Conservation (phyloP, 192 early-diverging fungal species). For the Funneliformis geosporum region DNA sequence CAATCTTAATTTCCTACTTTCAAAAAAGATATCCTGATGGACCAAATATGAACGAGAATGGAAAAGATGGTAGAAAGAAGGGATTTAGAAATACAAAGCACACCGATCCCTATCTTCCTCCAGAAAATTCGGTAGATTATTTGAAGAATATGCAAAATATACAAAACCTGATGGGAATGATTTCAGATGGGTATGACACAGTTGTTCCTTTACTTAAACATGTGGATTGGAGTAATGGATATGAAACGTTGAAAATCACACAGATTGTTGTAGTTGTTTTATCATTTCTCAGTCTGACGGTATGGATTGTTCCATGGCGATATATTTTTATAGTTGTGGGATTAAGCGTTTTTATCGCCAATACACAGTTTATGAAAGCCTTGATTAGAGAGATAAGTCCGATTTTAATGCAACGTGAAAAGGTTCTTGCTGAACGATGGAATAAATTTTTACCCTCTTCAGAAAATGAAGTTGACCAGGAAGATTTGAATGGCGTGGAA, state of each 20-base stretch:
- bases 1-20: slow-evolving; percentile 28
- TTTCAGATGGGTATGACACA: slow-evolving; percentile 53
- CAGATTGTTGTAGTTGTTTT: slow-evolving; percentile 43
- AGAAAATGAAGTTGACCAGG: neutral
- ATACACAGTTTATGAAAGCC: neutral
- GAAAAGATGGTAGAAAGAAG: slow-evolving; percentile 25
- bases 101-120: neutral
- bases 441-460: neutral
- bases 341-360: slow-evolving; percentile 12
- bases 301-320: slow-evolving; percentile 54
- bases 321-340: slow-evolving; percentile 56
- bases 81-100: slow-evolving; percentile 27
- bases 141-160: slow-evolving; percentile 70
- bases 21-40: slow-evolving; percentile 27
- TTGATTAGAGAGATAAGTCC: neutral
- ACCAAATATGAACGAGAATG: slow-evolving; percentile 14
- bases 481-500: neutral
- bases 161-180: slow-evolving; percentile 76
- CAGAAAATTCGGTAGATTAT: slow-evolving; percentile 58
- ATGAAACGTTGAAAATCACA: slow-evolving; percentile 46
- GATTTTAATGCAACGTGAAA: neutral
- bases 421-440: neutral
- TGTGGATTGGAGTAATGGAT: slow-evolving; percentile 57
- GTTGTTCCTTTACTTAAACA: slow-evolving; percentile 42
- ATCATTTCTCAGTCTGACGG: slow-evolving; percentile 21